Conservation (phyloP, 352 stramenopile genomes). For the Phytophthora europaea region DNA sequence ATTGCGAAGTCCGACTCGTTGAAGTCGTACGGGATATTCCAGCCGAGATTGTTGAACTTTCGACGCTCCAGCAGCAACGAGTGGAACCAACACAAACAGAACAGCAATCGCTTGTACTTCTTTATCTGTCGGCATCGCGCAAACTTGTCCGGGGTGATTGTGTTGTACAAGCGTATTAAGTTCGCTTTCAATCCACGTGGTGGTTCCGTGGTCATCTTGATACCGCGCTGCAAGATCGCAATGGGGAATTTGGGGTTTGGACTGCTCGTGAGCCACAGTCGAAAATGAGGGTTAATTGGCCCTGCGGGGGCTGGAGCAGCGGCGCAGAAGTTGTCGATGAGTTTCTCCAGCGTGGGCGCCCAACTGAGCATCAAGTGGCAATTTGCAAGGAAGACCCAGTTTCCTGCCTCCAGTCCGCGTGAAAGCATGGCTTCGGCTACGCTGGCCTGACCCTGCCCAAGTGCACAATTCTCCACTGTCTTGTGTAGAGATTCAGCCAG, state of each 20-base stretch:
- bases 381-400: constrained; percentile 97
- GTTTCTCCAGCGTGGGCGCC: constrained; percentile 95
- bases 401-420: constrained; percentile 85
- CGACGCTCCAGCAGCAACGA: constrained; percentile 94
- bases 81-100: constrained; percentile 97
- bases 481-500: constrained; percentile 85
- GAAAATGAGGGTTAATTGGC: constrained; percentile 89
- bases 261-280: constrained; percentile 95
- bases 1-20: constrained; percentile 98
- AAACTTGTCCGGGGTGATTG: constrained; percentile 91
- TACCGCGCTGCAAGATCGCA: constrained; percentile 93
- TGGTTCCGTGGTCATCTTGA: constrained; percentile 98
- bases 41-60: constrained; percentile 97
- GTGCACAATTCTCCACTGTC: constrained; percentile 92
- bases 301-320: constrained; percentile 42
- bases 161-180: constrained; percentile 95
- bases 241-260: constrained; percentile 97
- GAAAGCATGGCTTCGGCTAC: constrained; percentile 93
- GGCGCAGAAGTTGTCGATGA: constrained; percentile 92
- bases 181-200: constrained; percentile 94
- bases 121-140: constrained; percentile 79
- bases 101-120: constrained; percentile 95
- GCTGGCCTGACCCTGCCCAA: constrained; percentile 95
- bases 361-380: constrained; percentile 97
- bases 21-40: constrained; percentile 99